phyloP scores from a whole-genome alignment of 352 stramenopile genomes.

The Blastocystis sp. region DNA sequence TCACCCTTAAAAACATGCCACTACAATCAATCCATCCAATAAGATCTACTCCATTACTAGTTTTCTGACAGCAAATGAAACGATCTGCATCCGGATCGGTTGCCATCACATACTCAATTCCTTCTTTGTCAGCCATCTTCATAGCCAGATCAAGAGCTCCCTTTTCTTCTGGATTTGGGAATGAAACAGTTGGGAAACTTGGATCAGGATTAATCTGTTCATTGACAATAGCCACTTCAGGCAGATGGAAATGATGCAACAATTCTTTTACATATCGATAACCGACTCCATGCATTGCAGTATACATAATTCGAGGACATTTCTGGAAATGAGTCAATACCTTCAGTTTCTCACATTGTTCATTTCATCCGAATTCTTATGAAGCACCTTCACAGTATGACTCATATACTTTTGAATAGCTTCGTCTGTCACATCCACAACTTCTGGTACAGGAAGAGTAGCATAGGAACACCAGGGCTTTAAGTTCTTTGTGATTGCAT shows the following conservation, averaged over 20 bases:
- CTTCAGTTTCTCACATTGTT: neutral
- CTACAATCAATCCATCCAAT: constrained; percentile 66
- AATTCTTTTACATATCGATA: constrained; percentile 80
- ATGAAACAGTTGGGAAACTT: constrained; percentile 86
- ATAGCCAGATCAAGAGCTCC: constrained; percentile 83
- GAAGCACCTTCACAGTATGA: neutral
- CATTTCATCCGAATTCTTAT: neutral
- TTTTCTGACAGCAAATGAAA: constrained; percentile 84
- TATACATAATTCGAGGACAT: constrained; percentile 76
- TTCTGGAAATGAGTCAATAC: neutral
- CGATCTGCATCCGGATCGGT: constrained; percentile 97
- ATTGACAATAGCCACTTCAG: constrained; percentile 72
- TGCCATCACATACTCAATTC: constrained; percentile 82
- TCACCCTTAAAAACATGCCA: constrained; percentile 95
- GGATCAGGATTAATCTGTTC: constrained; percentile 84
- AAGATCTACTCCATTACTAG: neutral
- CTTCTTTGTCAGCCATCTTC: constrained; percentile 73
- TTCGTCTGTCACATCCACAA: constrained; percentile 28
- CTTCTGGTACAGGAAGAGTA: constrained; percentile 54
- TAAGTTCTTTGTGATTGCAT: constrained; percentile 80
- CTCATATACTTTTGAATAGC: constrained; percentile 57
- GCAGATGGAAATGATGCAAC: constrained; percentile 79
- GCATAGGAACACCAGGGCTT: constrained; percentile 75
- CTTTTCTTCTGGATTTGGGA: constrained; percentile 95
- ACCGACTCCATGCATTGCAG: constrained; percentile 94